Conservation (phyloP, 495 filamentous ascomycete species). For the Penicillium turbatum region DNA sequence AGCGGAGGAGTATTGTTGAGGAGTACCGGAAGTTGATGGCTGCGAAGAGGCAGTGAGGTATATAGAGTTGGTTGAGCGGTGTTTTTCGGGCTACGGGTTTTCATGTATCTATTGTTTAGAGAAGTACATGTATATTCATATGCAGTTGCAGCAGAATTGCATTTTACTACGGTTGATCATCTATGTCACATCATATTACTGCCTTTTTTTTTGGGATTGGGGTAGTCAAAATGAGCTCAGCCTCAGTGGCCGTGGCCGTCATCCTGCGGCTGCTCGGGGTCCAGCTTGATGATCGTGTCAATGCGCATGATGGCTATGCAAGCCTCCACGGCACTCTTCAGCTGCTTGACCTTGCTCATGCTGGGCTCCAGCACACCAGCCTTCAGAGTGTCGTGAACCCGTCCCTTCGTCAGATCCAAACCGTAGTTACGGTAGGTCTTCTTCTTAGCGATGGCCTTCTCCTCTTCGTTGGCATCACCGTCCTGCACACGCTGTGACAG, state of each 20-base stretch:
- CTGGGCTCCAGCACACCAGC: conserved; percentile 92
- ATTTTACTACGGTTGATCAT: conserved; percentile 19
- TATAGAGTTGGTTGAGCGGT: not conserved
- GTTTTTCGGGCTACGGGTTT: not conserved
- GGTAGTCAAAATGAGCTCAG: conserved; percentile 13
- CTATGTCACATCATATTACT: conserved; percentile 32
- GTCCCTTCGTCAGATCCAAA: conserved; percentile 82
- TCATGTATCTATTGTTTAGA: conserved; percentile 2
- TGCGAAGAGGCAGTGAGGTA: conserved; percentile 46
- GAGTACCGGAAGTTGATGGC: conserved; percentile 78
- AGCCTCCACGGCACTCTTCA: conserved; percentile 98
- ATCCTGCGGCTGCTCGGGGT: conserved; percentile 77
- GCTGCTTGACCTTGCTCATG: conserved; percentile 96
- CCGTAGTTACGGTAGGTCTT: conserved; percentile 99
- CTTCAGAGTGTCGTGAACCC: conserved; percentile 90
- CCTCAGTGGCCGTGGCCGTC: conserved; percentile 53
- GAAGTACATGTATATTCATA: conserved; percentile 11
- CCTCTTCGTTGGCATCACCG: conserved; percentile 75
- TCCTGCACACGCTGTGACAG: conserved; percentile 86
- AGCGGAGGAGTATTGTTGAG: conserved; percentile 73
- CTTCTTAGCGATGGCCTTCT: conserved; percentile 82
- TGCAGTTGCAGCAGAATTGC: conserved; percentile 18
- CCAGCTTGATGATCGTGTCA: conserved; percentile 97
- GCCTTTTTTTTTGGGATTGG: conserved; percentile 19
- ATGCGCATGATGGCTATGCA: conserved; percentile 99